Evolutionary conservation across 225 moss, liverwort and hornwort genomes (phyloP).

Genomic region (Asterella californica): DNA sequence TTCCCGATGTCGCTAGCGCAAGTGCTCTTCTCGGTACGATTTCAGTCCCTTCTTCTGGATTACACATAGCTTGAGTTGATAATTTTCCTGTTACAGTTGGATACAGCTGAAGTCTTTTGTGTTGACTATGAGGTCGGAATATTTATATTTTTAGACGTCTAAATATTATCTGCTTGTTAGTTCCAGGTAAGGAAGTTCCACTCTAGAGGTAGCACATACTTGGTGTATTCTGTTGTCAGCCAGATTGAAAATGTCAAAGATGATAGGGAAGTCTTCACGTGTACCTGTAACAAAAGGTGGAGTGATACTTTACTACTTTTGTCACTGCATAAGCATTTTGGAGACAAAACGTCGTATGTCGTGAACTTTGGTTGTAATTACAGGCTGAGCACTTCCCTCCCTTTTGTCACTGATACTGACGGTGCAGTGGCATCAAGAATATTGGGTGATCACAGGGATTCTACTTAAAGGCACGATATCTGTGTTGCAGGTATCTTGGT

Average conservation of each 20-base stretch:
- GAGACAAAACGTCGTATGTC: no score
- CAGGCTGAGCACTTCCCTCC: no score
- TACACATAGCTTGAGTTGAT: background rate
- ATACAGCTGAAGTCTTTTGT: no score
- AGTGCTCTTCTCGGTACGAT: conserved; percentile 59
- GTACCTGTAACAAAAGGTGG: no score
- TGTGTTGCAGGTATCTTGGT: conserved; percentile 61
- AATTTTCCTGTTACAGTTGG: background rate
- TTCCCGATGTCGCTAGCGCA: conserved; percentile 68
- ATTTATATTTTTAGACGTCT: no score
- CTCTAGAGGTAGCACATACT: background rate
- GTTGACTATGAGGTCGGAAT: background rate
- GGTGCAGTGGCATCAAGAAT: background rate
- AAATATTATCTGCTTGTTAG: no score
- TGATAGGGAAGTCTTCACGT: background rate
- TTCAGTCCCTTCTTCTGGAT: background rate
- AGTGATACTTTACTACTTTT: no score
- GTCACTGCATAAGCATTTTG: no score
- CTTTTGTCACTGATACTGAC: background rate
- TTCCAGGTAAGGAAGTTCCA: no score
- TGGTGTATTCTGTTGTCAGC: background rate
- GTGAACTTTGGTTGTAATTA: no score
- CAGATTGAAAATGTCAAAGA: background rate
- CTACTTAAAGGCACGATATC: background rate
- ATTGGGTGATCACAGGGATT: background rate